phyloP scores from a whole-genome alignment of 176 grass and related monocot genomes.

The Otatea glauca region DNA sequence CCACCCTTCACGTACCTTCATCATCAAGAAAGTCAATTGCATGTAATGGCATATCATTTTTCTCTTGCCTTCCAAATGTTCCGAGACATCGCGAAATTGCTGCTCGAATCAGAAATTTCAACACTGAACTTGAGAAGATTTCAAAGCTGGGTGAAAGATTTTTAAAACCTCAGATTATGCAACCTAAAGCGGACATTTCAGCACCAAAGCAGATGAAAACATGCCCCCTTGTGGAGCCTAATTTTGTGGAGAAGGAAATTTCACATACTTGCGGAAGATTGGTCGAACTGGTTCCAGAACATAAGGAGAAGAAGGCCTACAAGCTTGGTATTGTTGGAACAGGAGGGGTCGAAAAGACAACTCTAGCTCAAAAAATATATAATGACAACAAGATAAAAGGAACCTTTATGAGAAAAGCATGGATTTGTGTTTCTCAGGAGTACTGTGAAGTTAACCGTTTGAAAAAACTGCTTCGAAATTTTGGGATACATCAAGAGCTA shows the following conservation, averaged over 20 bases:
- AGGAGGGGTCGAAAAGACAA: background rate
- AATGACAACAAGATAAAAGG: constrained; percentile 29
- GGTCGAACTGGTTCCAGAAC: background rate
- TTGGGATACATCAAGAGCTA: background rate
- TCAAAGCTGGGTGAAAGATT: background rate
- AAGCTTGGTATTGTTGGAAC: constrained; percentile 37
- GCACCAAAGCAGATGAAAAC: too few species aligned
- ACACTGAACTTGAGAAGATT: background rate
- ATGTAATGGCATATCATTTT: background rate
- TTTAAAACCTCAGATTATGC: too few species aligned
- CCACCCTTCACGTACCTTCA: background rate
- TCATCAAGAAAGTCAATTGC: background rate
- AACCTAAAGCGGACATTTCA: too few species aligned
- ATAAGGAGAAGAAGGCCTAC: background rate
- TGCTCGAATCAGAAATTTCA: background rate
- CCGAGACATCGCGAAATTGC: background rate
- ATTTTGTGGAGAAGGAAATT: constrained; percentile 36
- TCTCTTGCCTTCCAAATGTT: background rate
- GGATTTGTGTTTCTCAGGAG: constrained; percentile 42
- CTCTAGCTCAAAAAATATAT: constrained; percentile 43
- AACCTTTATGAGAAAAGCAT: constrained; percentile 20
- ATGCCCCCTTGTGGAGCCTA: background rate
- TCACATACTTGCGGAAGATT: background rate
- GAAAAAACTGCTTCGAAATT: constrained; percentile 23
- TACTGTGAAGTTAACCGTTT: constrained; percentile 18